phyloP scores from a whole-genome alignment of 2,329 filamentous ascomycete genomes.

The Clonostachys solani region DNA sequence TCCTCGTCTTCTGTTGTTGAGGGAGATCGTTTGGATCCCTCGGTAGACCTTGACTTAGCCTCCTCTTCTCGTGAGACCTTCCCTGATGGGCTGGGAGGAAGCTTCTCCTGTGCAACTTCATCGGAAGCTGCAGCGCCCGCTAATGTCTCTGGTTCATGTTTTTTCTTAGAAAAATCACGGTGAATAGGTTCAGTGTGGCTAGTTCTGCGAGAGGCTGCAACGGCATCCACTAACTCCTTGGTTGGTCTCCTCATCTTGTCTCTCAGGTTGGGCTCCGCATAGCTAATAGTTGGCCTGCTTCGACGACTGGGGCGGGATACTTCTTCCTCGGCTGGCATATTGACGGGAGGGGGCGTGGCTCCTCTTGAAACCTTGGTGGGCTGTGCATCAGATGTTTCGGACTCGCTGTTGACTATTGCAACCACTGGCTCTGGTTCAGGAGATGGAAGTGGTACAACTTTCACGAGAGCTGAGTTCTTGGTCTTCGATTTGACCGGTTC shows the following conservation, averaged over 20 bases:
- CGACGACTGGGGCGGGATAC: conserved; percentile 63
- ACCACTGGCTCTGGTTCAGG: conserved; percentile 9
- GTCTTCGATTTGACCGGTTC: conserved; percentile 16
- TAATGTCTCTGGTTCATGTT: conserved; percentile 14
- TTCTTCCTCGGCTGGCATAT: conserved; percentile 51
- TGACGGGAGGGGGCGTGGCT: conserved; percentile 57
- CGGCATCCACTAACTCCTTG: conserved; percentile 71
- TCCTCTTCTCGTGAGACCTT: conserved; percentile 19
- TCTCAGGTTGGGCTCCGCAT: conserved; percentile 75
- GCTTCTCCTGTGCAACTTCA: neutral
- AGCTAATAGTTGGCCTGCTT: conserved; percentile 66
- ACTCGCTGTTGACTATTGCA: conserved; percentile 8
- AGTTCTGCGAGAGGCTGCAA: conserved; percentile 45
- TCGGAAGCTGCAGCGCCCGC: no score
- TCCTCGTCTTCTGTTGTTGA: conserved; percentile 18
- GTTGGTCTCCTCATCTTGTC: conserved; percentile 82
- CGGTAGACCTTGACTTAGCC: conserved; percentile 11
- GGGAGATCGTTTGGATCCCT: conserved; percentile 31
- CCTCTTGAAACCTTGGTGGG: conserved; percentile 23
- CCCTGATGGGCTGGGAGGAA: conserved; percentile 33
- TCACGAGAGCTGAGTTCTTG: conserved; percentile 16
- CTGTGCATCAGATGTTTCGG: conserved; percentile 25
- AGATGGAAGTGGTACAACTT: conserved; percentile 7
- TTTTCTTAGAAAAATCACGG: conserved; percentile 19
- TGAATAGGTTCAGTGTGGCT: conserved; percentile 24